Percentiles rank a stretch among this genome's conserved stretches.
Conservation (phyloP, 2,329 filamentous ascomycete genomes). For the Pseudogymnoascus sp. region DNA sequence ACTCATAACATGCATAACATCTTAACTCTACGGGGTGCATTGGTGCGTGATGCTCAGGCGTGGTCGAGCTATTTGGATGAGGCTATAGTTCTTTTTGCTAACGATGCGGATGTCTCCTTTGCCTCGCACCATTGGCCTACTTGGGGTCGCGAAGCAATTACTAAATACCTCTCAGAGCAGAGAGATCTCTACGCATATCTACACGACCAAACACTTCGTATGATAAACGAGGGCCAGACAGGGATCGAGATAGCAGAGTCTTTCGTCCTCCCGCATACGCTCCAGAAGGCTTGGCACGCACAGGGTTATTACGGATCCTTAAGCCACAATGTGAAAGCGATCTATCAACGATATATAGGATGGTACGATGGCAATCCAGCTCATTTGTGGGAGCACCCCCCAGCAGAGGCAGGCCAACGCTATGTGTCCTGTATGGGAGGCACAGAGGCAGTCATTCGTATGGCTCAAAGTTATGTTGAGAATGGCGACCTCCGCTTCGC, state of each 20-base stretch:
- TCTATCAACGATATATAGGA: constrained; percentile 29
- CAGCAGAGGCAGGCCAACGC: constrained; percentile 27
- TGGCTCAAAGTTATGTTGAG: constrained; percentile 26
- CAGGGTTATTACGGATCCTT: constrained; percentile 33
- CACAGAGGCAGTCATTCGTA: constrained; percentile 24
- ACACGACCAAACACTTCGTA: constrained; percentile 34
- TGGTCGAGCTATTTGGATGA: constrained; percentile 35
- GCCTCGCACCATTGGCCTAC: constrained; percentile 36
- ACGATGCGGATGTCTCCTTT: constrained; percentile 30
- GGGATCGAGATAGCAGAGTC: constrained; percentile 34
- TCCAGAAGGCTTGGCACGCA: constrained; percentile 27
- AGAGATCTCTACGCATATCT: constrained; percentile 34
- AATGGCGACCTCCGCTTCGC: constrained; percentile 33
- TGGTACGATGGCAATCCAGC: constrained; percentile 29
- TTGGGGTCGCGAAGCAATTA: constrained; percentile 28
- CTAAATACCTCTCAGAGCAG: constrained; percentile 28
- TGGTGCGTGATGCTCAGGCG: constrained; percentile 33
- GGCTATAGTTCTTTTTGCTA: constrained; percentile 30
- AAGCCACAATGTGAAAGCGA: constrained; percentile 34
- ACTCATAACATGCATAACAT: constrained; percentile 37
- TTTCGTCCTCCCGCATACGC: constrained; percentile 28
- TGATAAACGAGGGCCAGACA: constrained; percentile 32
- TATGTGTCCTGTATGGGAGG: constrained; percentile 34
- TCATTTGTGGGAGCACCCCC: constrained; percentile 32
- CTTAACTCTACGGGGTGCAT: constrained; percentile 34